A percentile compares a stretch with the other conserved stretches of the same genome.
Conservation (phyloP, 2,329 filamentous ascomycete species). For the Cordyceps tenuipes region DNA sequence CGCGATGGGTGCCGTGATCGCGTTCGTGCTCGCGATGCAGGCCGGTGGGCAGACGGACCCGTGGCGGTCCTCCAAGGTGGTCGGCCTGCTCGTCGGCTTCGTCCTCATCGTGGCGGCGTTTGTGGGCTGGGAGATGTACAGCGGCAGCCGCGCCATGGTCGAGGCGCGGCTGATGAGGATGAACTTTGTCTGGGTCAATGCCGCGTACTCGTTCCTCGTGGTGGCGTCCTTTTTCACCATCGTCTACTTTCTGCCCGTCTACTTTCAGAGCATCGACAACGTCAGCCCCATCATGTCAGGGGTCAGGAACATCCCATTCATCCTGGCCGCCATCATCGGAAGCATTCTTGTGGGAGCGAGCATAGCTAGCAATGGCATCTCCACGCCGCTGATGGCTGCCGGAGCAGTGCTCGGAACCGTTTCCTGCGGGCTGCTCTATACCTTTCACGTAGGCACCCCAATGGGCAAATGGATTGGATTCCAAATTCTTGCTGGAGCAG, state of each 20-base stretch:
- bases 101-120: slow-evolving; percentile 21
- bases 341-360: background rate
- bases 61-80: slow-evolving; percentile 27
- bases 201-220: background rate
- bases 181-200: slow-evolving; percentile 1
- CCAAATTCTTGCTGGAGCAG: slow-evolving; percentile 36
- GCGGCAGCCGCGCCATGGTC: slow-evolving; percentile 30
- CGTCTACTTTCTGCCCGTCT: slow-evolving; percentile 28
- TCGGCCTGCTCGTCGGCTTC: slow-evolving; percentile 28
- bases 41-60: slow-evolving; percentile 30
- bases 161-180: slow-evolving; percentile 25
- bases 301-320: slow-evolving; percentile 29
- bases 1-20: slow-evolving; percentile 30
- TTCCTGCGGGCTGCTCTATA: slow-evolving; percentile 26
- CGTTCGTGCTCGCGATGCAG: slow-evolving; percentile 32
- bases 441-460: slow-evolving; percentile 23
- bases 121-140: slow-evolving; percentile 24
- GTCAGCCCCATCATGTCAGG: slow-evolving; percentile 25
- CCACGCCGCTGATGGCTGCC: slow-evolving; percentile 4
- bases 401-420: background rate
- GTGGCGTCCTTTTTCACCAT: slow-evolving; percentile 1
- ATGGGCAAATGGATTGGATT: slow-evolving; percentile 36
- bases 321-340: slow-evolving; percentile 13
- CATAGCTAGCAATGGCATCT: background rate
- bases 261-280: slow-evolving; percentile 26